Conservation (phyloP, 768 basidiomycete genomes). For the Boletus vermiculosoides region DNA sequence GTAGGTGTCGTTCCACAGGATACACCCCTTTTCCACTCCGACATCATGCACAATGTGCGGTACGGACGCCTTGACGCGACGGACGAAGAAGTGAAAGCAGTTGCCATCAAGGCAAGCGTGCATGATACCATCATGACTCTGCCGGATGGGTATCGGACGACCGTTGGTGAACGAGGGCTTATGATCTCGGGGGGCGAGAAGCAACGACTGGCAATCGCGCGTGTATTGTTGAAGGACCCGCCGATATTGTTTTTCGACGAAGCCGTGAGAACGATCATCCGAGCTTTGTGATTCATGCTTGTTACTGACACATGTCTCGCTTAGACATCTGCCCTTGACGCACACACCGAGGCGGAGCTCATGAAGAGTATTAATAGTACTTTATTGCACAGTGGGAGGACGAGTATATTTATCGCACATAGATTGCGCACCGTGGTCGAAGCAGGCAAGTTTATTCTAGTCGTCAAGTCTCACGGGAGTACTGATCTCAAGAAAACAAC, state of each 20-base stretch:
- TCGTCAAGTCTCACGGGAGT: not conserved
- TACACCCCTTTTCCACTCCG: slow-evolving; percentile 94
- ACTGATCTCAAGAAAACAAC: not conserved
- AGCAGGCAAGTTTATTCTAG: slow-evolving; percentile 55
- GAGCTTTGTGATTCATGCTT: not conserved
- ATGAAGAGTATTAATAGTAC: slow-evolving; percentile 91
- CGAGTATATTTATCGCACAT: slow-evolving; percentile 97
- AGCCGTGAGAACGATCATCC: slow-evolving; percentile 60
- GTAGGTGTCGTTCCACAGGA: slow-evolving; percentile 98
- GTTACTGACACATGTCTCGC: not conserved
- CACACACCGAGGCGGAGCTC: slow-evolving; percentile 90
- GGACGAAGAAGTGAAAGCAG: slow-evolving; percentile 86
- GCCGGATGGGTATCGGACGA: slow-evolving; percentile 85
- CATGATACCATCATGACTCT: slow-evolving; percentile 75
- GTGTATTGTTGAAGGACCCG: slow-evolving; percentile 91
- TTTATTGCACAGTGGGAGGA: slow-evolving; percentile 73
- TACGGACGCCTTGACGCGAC: slow-evolving; percentile 87
- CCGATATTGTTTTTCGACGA: slow-evolving; percentile 98
- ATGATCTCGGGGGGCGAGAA: slow-evolving; percentile 99
- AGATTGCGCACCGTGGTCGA: slow-evolving; percentile 86
- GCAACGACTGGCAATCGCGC: slow-evolving; percentile 91
- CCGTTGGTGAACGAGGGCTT: slow-evolving; percentile 92
- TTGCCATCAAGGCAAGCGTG: slow-evolving; percentile 83
- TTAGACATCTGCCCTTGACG: slow-evolving; percentile 94
- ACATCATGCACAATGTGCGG: slow-evolving; percentile 92